Evolutionary conservation across 805 yeast species (phyloP), one percentile per base, ranked within the genome.

Genomic region (Henningerozyma blattae): DNA sequence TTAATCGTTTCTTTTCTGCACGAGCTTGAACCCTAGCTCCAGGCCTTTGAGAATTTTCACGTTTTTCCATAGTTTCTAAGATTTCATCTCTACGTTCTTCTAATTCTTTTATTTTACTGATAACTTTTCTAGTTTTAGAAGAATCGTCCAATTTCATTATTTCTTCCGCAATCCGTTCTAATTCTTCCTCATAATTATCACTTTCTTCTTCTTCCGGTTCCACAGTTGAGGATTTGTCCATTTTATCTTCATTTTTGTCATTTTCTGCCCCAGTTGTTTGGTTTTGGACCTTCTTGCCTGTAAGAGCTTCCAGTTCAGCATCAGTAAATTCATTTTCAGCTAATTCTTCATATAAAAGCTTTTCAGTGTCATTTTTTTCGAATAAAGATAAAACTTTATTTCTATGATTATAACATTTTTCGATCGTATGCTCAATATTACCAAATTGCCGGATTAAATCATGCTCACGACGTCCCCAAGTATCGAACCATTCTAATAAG

Each of bases 391-490:
- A 52, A 3, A 78, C 72, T 37, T 67, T 67, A 18, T 70, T 61
- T 38, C 94, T 66, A 1, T 83, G 68, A 9, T 54, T 61, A 43
- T 82, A 70, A 44, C 85, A 71, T 10, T 25, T 34, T 29, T 45
- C 43, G 18, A 50, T 32, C 15, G 35, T 33, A 4, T 34, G 29
- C 22, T 37, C 30, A 5, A 47, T 30, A 4, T 42, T 35, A 6
- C 58, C 50, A 28, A 83, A 51, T 45, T 81, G 93, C 44, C 77
- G 78, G 27, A 72, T 59, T 31, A 87, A 63, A 25, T 60, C 64
- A 14, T 74, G 65, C 48, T 86, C 96, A 30, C 94, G 61, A 33
- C 60, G 62, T 3, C 95, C 95, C 68, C 77, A 73, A 4, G 72
- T 75, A 44, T 79, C 76, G 32, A 86, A 60, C 84, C 89, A 79